phyloP scores from a whole-genome alignment of 1,284 basidiomycete genomes.

The Coniferiporia sulphurascens region DNA sequence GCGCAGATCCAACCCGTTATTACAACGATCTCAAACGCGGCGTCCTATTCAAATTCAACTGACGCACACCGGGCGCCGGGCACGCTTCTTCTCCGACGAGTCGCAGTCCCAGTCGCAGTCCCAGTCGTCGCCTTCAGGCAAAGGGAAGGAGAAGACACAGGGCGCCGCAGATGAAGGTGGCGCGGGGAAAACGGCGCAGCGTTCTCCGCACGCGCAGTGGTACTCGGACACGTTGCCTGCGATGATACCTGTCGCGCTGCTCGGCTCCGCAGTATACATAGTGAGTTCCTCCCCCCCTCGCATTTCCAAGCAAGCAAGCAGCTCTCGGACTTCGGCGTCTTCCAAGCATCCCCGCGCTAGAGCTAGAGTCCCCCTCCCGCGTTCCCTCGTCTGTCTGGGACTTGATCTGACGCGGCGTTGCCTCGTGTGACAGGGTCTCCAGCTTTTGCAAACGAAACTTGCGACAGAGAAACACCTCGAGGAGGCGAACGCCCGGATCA shows the following conservation, averaged over 20 bases:
- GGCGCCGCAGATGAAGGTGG: neutral
- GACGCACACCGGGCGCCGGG: neutral
- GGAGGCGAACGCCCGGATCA: slow-evolving; percentile 48
- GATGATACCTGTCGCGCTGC: slow-evolving; percentile 70
- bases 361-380: neutral
- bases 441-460: slow-evolving; percentile 54
- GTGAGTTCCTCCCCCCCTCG: slow-evolving; percentile 35
- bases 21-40: too few species aligned
- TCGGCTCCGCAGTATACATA: slow-evolving; percentile 73
- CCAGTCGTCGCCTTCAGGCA: neutral
- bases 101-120: neutral
- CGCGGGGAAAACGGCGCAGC: slow-evolving; percentile 8
- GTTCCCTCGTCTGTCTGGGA: too few species aligned
- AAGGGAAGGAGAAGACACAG: neutral
- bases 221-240: slow-evolving; percentile 65
- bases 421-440: slow-evolving; percentile 45
- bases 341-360: slow-evolving; percentile 1
- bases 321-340: slow-evolving; percentile 2
- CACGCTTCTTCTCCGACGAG: neutral
- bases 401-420: neutral
- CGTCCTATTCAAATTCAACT: too few species aligned
- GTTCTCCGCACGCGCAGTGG: slow-evolving; percentile 56
- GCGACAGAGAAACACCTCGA: slow-evolving; percentile 67
- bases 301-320: neutral
- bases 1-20: neutral